Base-by-base conservation (phyloP, 768 basidiomycete species). In the Hemileccinum impolitum region DNA sequence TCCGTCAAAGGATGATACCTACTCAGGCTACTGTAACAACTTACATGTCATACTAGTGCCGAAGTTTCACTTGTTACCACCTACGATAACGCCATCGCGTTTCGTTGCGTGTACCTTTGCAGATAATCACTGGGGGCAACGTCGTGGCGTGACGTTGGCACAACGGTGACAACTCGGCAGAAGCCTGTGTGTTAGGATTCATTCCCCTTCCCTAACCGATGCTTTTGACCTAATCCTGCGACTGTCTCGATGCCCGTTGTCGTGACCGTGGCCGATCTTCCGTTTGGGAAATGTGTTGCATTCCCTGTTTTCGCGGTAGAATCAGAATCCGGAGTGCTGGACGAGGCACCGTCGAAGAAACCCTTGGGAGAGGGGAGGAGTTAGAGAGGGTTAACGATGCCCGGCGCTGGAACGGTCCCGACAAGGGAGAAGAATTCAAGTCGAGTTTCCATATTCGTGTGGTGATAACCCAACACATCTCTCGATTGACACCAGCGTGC, bases 371-470 rank as follows among this genome's bases (percentile, higher is more conserved):
- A 75, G 0, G 81, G 65, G n/a, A 93, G 56, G 44, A 99, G 69
- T 64, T 95, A 92, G 4, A 98, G 74, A 6, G 92, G 91, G 70
- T 99, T 99, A 63, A 97, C 74, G 48, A 95, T 81, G 0, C 96
- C 96, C 0, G 75, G 78, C 0, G 81, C 84, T 1, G 82, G 71
- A 17, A 94, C 68, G 6, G 75, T 79, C 13, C 83, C 84, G 12
- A 84, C 60, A 2, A 78, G 78, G 12, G 80, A 68, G 68, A 99
- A 95, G 0, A 85, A 85, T 60, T 82, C 87, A 13, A 94, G 54
- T 94, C 88, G 28, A 99, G 74, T 61, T 90, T 85, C 95, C 96
- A 99, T 65, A 99, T 72, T 43, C 89, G 87, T 59, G 97, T 80
- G 41, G 76, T 65, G 39, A n/a, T n/a, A n/a, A n/a, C n/a, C n/a